Conservation (phyloP, 768 basidiomycete species). For the Rossbeevera mucosa region DNA sequence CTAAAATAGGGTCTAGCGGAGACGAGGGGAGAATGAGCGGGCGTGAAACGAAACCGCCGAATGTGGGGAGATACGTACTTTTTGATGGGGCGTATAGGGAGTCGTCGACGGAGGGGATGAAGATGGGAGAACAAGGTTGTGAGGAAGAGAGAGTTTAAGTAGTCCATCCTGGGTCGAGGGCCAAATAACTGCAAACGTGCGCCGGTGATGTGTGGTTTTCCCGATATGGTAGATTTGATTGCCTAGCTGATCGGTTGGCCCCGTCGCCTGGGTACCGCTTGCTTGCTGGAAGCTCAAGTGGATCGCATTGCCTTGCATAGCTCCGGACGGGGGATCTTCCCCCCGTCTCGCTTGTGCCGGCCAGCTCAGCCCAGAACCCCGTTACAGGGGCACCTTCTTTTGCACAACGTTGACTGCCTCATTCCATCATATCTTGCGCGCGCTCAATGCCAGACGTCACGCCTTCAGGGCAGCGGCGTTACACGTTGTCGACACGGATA, state of each 20-base stretch:
- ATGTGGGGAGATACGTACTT: conserved; percentile 5
- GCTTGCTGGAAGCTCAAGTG: conserved; percentile 8
- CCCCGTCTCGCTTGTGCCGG: background rate
- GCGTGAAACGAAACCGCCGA: background rate
- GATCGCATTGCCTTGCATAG: conserved; percentile 11
- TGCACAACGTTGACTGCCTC: conserved; percentile 1
- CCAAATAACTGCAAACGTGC: conserved; percentile 30
- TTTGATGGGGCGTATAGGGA: background rate
- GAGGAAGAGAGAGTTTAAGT: conserved; percentile 31
- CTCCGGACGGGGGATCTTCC: background rate
- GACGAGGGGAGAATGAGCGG: conserved; percentile 1
- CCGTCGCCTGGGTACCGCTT: conserved; percentile 16
- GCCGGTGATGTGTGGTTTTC: conserved; percentile 4
- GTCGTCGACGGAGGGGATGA: conserved; percentile 14
- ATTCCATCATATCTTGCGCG: background rate
- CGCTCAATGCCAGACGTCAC: background rate
- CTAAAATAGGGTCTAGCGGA: conserved; percentile 5
- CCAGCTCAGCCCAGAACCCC: conserved; percentile 7
- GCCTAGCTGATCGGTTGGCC: conserved; percentile 8
- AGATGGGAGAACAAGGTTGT: conserved; percentile 24
- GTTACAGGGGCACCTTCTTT: background rate
- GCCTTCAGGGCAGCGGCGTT: background rate
- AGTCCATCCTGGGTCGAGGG: conserved; percentile 29
- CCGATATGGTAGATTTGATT: conserved; percentile 7
- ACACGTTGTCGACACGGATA: conserved; percentile 1